Conservation (phyloP, 2,329 filamentous ascomycete genomes). For the Alternaria arborescens region DNA sequence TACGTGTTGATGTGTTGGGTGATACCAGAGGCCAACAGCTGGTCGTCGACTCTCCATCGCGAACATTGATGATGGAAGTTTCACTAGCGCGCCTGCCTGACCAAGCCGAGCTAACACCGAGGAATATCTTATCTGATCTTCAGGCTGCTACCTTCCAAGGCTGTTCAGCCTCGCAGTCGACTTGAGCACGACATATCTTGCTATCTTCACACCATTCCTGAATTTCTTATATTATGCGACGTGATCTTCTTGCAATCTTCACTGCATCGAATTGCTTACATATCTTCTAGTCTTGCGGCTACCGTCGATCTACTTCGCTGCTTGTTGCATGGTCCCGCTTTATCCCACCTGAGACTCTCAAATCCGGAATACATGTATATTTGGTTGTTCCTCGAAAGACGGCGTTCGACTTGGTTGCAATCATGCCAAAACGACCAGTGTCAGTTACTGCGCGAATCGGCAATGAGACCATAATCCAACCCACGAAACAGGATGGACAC, state of each 20-base stretch:
- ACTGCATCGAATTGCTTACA: background rate
- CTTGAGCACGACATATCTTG: background rate
- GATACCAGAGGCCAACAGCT: background rate
- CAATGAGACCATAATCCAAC: background rate
- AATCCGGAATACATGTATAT: background rate
- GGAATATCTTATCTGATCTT: slow-evolving; percentile 15
- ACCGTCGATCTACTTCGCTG: background rate
- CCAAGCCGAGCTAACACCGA: slow-evolving; percentile 7
- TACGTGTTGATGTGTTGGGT: slow-evolving; percentile 8
- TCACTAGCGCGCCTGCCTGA: slow-evolving; percentile 18
- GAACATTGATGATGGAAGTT: slow-evolving; percentile 20
- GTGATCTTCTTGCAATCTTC: background rate
- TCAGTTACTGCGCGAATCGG: background rate
- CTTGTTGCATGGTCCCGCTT: background rate
- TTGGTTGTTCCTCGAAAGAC: background rate
- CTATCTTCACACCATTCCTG: background rate
- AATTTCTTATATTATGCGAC: background rate
- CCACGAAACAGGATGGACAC: background rate
- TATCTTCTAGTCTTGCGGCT: background rate
- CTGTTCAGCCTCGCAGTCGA: background rate
- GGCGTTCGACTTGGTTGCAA: background rate
- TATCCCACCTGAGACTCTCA: background rate
- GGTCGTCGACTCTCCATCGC: slow-evolving; percentile 14
- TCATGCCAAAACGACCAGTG: background rate
- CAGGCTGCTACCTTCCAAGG: background rate